Conservation (phyloP, 1,284 basidiomycete species). For the Trichosporon sp. region DNA sequence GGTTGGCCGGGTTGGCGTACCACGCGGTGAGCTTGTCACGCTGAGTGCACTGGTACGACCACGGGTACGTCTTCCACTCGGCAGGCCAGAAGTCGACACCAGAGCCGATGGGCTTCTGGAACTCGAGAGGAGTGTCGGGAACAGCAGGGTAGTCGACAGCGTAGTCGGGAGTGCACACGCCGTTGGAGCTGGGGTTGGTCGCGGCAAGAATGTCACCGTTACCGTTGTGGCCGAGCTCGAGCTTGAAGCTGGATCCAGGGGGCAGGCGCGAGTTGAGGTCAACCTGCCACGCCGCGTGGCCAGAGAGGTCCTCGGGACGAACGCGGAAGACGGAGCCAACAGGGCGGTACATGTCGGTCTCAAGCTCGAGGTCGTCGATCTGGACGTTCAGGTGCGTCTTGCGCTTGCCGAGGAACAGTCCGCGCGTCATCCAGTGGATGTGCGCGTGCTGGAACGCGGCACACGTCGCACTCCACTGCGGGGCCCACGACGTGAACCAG, state of each 20-base stretch:
- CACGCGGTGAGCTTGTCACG: constrained; percentile 6
- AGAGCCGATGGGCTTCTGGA: constrained; percentile 8
- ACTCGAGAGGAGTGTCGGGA: constrained; percentile 5
- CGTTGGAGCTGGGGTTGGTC: neutral
- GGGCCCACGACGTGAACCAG: constrained; percentile 9
- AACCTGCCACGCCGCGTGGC: constrained; percentile 7
- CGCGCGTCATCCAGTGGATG: constrained; percentile 13
- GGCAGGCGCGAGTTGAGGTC: constrained; percentile 12
- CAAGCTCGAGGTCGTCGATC: constrained; percentile 12
- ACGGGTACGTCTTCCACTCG: constrained; percentile 5
- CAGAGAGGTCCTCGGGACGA: constrained; percentile 7
- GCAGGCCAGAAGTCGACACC: constrained; percentile 5
- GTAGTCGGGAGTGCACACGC: constrained; percentile 3
- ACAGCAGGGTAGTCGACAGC: constrained; percentile 1
- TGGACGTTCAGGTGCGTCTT: constrained; percentile 9
- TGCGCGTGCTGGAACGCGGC: constrained; percentile 9
- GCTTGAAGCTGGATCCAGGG: constrained; percentile 5
- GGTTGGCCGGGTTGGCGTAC: neutral
- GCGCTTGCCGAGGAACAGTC: constrained; percentile 14
- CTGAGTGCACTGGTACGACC: neutral
- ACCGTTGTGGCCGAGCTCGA: constrained; percentile 13
- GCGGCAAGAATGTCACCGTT: constrained; percentile 5
- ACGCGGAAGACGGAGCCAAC: neutral
- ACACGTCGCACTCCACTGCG: constrained; percentile 9
- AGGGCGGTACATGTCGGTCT: constrained; percentile 9